These are phyloP conservation scores for Mercurialis annua DNA, from an alignment of 345 rosid species.

Conservation along the genomic window DNA sequence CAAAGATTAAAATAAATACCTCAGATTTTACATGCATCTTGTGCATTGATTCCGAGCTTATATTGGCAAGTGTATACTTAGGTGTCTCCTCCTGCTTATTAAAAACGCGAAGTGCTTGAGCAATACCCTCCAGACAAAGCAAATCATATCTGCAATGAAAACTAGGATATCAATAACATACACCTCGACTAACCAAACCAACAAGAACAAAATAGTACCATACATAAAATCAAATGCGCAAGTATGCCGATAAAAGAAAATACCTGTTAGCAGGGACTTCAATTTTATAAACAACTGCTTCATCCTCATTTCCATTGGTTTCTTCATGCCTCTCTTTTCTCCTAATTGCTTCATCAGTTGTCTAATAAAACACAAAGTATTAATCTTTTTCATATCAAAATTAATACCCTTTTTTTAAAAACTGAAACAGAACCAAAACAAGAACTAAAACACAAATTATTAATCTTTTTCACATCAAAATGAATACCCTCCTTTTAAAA, in stretches of 20 bases:
- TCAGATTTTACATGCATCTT: constrained; percentile 69
- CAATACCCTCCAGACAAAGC: constrained; percentile 94
- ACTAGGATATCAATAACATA: not conserved
- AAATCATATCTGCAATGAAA: constrained; percentile 66
- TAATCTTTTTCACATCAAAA: too few species aligned
- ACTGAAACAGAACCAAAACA: too few species aligned
- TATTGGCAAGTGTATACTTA: constrained; percentile 35
- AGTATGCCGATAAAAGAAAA: too few species aligned
- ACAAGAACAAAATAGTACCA: not conserved
- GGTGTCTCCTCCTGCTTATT: constrained; percentile 61
- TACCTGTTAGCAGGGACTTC: constrained; percentile 91
- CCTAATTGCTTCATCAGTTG: constrained; percentile 81
- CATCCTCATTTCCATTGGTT: constrained; percentile 54
- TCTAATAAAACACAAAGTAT: constrained; percentile 29
- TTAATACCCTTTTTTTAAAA: too few species aligned
- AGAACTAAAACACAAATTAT: not conserved
- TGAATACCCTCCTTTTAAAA: too few species aligned
- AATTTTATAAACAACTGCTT: constrained; percentile 80
- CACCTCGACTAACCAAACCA: too few species aligned
- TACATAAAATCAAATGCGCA: not conserved
- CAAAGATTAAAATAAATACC: constrained; percentile 34
- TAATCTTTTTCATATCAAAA: too few species aligned
- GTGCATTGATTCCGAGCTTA: constrained; percentile 48
- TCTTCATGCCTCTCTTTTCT: constrained; percentile 72
- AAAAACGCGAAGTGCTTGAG: constrained; percentile 90